Evolutionary conservation across 192 early-diverging fungal genomes (phyloP), one percentile per base, ranked within the genome.

Genomic region (Backusella morwellensis): DNA sequence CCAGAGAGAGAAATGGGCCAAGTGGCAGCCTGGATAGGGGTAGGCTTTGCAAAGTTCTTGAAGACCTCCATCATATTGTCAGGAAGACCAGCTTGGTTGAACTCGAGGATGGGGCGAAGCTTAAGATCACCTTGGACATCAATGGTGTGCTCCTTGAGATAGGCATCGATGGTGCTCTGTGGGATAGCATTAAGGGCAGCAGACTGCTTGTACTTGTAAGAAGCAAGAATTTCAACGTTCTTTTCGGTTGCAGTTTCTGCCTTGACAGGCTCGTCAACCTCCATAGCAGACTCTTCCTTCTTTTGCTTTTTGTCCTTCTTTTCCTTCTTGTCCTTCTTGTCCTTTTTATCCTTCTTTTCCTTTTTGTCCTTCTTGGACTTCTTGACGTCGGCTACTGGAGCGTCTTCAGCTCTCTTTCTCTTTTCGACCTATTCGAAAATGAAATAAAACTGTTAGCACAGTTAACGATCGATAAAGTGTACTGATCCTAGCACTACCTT

Each of bases 11-110:
- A 82, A 52, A 94, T 90, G 17, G 96, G 96, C 98, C 98, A 99
- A 79, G 93, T 94, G 9, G 90, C 90, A 12, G 95, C 93, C 86
- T 99, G 98, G 73, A 99, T 98, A 12, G 94, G 92, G 4, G 96
- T 98, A 12, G 98, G 98, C 40, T 91, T 90, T 42, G 90, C 74
- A 77, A 97, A 99, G 32, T 84, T 85, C 79, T 86, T 84, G 73
- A 89, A 87, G 6, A 87, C 85, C 44, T 90, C 85, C 44, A 92
- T 81, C 47, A 98, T 82, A 40, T 91, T 82, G 41, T 82, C 75
- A 41, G 90, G 89, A 63, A 97, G 92, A 12, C 88, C 87, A 32
- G 94, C 89, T 67, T 95, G 90, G 54, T 75, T 77, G 70, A 98
- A 97, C 72, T 93, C 86, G 54, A 96, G 83, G 44, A 91, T 92